phyloP scores from a whole-genome alignment of 2,329 filamentous ascomycete genomes.

The Epichloe festucae region DNA sequence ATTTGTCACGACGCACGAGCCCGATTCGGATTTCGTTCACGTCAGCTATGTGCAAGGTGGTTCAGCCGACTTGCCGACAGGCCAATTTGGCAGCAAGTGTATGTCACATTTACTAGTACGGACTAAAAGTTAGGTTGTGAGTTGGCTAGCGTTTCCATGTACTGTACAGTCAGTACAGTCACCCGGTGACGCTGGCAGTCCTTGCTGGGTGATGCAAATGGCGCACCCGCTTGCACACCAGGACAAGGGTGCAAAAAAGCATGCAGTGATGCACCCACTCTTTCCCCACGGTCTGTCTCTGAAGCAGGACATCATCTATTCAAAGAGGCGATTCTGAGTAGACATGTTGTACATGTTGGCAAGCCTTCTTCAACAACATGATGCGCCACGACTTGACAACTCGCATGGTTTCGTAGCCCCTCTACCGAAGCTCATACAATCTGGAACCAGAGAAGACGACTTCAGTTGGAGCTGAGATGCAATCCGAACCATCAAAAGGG shows the following conservation, averaged over 20 bases:
- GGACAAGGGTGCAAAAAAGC: background rate
- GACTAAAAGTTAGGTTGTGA: background rate
- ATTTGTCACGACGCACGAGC: too few species aligned
- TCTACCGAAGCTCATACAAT: background rate
- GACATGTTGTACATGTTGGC: background rate
- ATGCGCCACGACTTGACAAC: background rate
- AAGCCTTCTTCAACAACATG: background rate
- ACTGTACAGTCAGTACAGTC: background rate
- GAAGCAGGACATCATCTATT: constrained; percentile 4
- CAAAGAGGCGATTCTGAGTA: background rate
- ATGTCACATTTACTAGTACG: too few species aligned
- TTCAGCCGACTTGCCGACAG: too few species aligned
- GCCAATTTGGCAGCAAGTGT: too few species aligned
- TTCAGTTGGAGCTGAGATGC: background rate
- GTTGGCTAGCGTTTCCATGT: background rate
- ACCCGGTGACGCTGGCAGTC: background rate
- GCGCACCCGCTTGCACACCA: background rate
- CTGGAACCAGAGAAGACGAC: background rate
- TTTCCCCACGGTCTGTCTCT: constrained; percentile 1
- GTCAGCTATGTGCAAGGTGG: too few species aligned
- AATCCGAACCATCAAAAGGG: background rate
- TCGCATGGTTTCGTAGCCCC: background rate
- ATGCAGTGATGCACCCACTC: background rate
- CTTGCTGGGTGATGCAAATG: background rate
- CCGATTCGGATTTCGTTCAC: too few species aligned